Percentiles rank a stretch among this genome's conserved stretches.
These are phyloP conservation scores for Boletus subcaerulescens DNA, from an alignment of 768 basidiomycete genomes.

Conservation along the genomic window DNA sequence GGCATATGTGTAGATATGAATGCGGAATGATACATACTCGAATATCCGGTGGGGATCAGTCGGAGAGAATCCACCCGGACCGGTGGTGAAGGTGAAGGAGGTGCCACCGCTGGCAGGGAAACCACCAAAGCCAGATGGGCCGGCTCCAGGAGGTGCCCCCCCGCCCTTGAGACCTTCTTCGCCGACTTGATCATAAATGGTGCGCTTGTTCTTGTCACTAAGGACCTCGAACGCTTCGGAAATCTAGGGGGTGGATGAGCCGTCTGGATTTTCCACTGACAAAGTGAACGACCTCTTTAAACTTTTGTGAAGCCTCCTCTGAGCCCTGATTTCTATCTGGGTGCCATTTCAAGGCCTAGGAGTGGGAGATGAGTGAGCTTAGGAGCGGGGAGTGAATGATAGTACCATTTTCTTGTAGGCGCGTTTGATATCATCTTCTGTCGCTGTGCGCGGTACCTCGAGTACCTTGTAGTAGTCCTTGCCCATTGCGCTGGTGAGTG, in stretches of 20 bases:
- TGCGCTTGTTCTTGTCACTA: constrained; percentile 79
- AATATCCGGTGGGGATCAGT: constrained; percentile 87
- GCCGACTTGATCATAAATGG: constrained; percentile 89
- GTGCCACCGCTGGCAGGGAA: constrained; percentile 42
- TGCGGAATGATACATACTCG: constrained; percentile 52
- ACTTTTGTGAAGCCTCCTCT: constrained; percentile 83
- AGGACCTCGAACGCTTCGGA: constrained; percentile 97
- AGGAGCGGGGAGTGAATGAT: constrained; percentile 12
- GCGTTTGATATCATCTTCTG: constrained; percentile 86
- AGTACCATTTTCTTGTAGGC: constrained; percentile 91
- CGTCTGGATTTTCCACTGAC: too few species aligned
- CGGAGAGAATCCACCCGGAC: constrained; percentile 62
- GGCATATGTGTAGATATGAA: background rate
- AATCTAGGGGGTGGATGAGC: constrained; percentile 45
- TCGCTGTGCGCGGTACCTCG: constrained; percentile 68
- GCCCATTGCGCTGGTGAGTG: constrained; percentile 33
- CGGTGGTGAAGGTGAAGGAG: constrained; percentile 56
- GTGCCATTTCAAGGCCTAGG: constrained; percentile 88
- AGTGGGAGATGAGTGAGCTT: background rate
- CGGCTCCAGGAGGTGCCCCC: constrained; percentile 51
- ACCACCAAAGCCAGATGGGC: constrained; percentile 39
- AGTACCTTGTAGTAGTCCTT: constrained; percentile 87
- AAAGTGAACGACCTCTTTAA: constrained; percentile 70
- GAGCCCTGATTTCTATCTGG: constrained; percentile 87
- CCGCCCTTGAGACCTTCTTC: constrained; percentile 90